phyloP scores from a whole-genome alignment of 257 asterid species.

The Solanum gandarillasii region DNA sequence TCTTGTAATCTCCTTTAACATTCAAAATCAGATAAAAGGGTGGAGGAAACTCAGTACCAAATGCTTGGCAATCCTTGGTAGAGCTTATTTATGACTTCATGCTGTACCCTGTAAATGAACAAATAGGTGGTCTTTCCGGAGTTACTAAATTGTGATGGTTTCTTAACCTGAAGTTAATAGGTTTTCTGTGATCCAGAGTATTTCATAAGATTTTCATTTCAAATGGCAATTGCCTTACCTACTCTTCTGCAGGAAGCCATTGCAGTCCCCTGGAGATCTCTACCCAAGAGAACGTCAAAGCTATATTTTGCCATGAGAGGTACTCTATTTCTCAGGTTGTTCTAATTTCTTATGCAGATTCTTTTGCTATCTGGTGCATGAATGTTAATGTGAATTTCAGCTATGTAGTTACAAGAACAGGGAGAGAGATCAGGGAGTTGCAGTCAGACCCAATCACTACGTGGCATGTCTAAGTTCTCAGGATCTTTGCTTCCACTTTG shows the following conservation, averaged over 20 bases:
- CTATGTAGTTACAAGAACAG: not conserved
- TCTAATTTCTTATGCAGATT: not conserved
- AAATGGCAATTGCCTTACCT: conserved; percentile 1
- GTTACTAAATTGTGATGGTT: not conserved
- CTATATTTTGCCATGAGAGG: conserved; percentile 88
- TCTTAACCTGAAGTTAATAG: not conserved
- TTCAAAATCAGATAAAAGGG: not conserved
- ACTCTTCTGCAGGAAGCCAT: conserved; percentile 59
- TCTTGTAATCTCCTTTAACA: not conserved
- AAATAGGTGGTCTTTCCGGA: not conserved
- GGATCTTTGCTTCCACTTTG: not conserved
- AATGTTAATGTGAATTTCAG: not conserved
- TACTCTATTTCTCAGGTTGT: conserved; percentile 10
- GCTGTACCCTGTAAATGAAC: not conserved
- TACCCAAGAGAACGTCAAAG: conserved; percentile 74
- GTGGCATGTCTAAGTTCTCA: not conserved
- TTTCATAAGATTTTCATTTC: not conserved
- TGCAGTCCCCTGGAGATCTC: conserved; percentile 80
- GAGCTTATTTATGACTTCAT: not conserved
- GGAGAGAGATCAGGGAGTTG: not conserved
- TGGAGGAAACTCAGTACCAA: too few species aligned
- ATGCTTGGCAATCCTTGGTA: too few species aligned
- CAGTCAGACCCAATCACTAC: not conserved
- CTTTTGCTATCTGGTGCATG: not conserved
- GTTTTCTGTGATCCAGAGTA: not conserved